Evolutionary conservation across 306 rosid genomes (phyloP).

Genomic region (Luffa acutangula): DNA sequence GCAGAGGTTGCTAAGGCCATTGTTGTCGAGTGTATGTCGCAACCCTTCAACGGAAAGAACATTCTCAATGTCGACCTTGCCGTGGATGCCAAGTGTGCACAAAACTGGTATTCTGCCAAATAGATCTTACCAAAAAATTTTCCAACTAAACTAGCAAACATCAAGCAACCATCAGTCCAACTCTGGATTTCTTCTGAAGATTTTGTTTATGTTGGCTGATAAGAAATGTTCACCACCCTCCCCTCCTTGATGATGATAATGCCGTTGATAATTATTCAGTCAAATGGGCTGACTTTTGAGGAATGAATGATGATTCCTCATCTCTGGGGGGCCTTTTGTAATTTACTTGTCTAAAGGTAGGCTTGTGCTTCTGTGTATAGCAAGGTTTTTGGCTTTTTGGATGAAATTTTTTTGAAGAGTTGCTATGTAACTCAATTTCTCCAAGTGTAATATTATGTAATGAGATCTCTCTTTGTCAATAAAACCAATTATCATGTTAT

Average conservation of each 20-base stretch:
- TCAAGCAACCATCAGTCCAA: not conserved
- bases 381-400: not conserved
- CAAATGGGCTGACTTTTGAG: not conserved
- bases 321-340: not conserved
- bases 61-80: slow-evolving; percentile 69
- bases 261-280: not conserved
- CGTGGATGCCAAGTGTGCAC: slow-evolving; percentile 83
- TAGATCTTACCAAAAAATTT: slow-evolving; percentile 11
- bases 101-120: slow-evolving; percentile 79
- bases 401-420: not conserved
- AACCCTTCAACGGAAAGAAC: slow-evolving; percentile 69
- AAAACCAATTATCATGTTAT: not conserved
- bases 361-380: not conserved
- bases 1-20: slow-evolving; percentile 79
- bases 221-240: not conserved
- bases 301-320: not conserved
- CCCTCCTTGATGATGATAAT: not conserved
- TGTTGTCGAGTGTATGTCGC: slow-evolving; percentile 83
- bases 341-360: not conserved
- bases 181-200: not conserved
- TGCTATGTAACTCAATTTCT: not conserved
- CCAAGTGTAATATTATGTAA: not conserved
- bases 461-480: not conserved
- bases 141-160: not conserved
- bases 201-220: not conserved